Evolutionary conservation across 2,329 filamentous ascomycete species (phyloP), one percentile per base, ranked within the genome.

Genomic region (Tricladium varicosporioides): DNA sequence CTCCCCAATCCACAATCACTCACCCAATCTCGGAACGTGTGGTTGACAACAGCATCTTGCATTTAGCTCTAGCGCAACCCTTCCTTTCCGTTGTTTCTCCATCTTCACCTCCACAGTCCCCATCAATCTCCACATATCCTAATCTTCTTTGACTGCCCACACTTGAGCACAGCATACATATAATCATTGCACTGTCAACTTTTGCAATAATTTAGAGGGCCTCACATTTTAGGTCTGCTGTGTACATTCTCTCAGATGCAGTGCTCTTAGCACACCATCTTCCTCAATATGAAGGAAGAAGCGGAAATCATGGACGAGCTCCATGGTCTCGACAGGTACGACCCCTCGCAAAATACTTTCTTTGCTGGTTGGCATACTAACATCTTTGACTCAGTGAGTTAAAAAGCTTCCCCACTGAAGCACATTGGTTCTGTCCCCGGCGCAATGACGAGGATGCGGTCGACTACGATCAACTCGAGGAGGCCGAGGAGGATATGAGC

Each of bases 341-440:
- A 36, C 31, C 13, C 13, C 18, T n/a, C 13, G 45, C 43, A n/a
- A 5, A 31, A 36, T n/a, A 48, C 42, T 40, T 15, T 11, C 2
- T 10, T 49, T 18, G 13, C 42, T 1, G 31, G 31, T 3, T 19
- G 7, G 9, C 7, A 33, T 51, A 53, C 52, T 61, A 27, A 66
- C 48, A 19, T 22, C 15, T 48, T 5, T 2, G 48, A 36, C 33
- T 36, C 33, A 72, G 70, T 22, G 63, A 67, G 42, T 59, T 72
- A 14, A 67, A 67, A 53, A 63, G 57, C 22, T 69, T 71, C 51
- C 67, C 69, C 27, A 16, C 58, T 8, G 71, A 80, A 13, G 73
- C 77, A 19, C 88, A 92, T 66, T 76, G 90, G 52, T 81, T 91
- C 58, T 92, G 88, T 60, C 86, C 88, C 1, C 84, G 82, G 59